Conservation (phyloP, 139 green algal species). For the Coelastrella sp. region DNA sequence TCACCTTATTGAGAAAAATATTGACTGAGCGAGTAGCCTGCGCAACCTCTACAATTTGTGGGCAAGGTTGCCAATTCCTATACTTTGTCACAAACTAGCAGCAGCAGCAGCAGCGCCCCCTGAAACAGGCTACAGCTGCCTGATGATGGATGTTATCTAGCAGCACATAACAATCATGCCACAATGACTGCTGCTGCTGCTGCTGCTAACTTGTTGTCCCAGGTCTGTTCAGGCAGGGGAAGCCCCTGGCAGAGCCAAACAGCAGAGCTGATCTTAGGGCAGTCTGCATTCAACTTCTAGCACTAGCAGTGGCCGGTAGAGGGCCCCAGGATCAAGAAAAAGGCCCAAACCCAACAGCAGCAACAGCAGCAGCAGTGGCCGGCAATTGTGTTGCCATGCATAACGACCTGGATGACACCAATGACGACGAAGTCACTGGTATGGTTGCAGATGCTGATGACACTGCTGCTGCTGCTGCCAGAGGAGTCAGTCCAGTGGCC, state of each 20-base stretch:
- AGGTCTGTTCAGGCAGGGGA: constrained; percentile 13
- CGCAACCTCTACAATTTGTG: background rate
- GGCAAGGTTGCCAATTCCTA: too few relatives aligned
- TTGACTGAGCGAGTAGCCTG: background rate
- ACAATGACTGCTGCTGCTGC: too few relatives aligned
- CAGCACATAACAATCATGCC: too few relatives aligned
- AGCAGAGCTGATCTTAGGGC: background rate
- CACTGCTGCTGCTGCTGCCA: background rate
- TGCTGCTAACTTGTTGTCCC: too few relatives aligned
- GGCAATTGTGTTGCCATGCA: background rate
- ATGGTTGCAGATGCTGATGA: background rate
- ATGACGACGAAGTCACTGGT: background rate
- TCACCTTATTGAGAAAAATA: background rate
- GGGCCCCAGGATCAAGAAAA: background rate
- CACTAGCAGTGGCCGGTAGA: constrained; percentile 19
- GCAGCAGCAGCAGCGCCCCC: too few relatives aligned
- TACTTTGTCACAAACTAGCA: too few relatives aligned
- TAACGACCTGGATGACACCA: background rate
- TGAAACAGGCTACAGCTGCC: too few relatives aligned
- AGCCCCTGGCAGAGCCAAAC: too few relatives aligned
- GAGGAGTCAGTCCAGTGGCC: background rate
- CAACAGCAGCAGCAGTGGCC: constrained; percentile 22
- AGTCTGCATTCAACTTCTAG: constrained; percentile 22
- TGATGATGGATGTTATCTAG: too few relatives aligned
- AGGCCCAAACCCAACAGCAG: background rate